Evolutionary conservation across 2,329 filamentous ascomycete species (phyloP).

Genomic region (Fusarium devonianum): DNA sequence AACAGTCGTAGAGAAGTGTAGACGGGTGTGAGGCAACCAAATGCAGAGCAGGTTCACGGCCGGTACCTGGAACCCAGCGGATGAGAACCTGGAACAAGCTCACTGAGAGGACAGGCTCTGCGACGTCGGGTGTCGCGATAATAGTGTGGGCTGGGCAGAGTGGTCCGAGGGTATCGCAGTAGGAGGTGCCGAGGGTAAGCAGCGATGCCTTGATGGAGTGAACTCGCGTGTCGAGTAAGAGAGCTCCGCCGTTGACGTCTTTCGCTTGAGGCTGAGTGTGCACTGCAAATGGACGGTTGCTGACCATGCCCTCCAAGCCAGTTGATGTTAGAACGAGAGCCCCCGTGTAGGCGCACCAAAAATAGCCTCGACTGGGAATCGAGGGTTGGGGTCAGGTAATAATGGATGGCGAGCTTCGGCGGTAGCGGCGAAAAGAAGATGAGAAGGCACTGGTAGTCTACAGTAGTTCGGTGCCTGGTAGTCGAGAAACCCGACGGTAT

Average conservation of each 20-base stretch:
- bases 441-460: too few relatives aligned
- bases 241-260: too few relatives aligned
- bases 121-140: too few relatives aligned
- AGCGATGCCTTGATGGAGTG: neutral
- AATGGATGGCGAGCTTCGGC: conserved; percentile 2
- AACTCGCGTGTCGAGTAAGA: too few relatives aligned
- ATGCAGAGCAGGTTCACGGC: conserved; percentile 1
- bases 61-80: neutral
- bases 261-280: neutral
- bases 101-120: neutral
- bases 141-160: neutral
- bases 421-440: neutral
- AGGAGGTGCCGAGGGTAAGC: neutral
- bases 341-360: conserved; percentile 2
- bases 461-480: too few relatives aligned
- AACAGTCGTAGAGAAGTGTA: neutral
- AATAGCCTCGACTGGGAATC: conserved; percentile 3
- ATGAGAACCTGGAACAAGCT: too few relatives aligned
- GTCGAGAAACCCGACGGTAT: conserved; percentile 17
- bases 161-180: neutral
- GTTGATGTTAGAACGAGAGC: conserved; percentile 19
- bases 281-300: conserved; percentile 3
- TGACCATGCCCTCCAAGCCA: conserved; percentile 21
- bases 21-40: conserved; percentile 1
- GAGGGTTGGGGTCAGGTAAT: neutral